These are phyloP conservation scores for Hortiboletus flavorubellus DNA, from an alignment of 768 basidiomycete species.

Conservation along the genomic window DNA sequence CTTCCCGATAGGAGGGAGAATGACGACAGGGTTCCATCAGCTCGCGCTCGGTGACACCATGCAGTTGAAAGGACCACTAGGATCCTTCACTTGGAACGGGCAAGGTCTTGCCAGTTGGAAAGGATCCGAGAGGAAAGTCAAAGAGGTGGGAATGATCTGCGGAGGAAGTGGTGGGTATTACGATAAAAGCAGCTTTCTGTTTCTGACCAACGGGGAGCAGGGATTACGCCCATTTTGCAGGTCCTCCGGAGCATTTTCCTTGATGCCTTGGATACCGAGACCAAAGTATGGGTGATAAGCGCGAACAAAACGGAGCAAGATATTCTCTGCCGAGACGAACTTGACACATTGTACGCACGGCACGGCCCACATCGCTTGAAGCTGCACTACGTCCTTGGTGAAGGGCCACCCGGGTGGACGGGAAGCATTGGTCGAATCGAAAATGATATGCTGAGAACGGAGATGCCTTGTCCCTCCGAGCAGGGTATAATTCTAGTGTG, in stretches of 20 bases:
- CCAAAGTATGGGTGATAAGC: conserved; percentile 46
- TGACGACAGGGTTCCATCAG: conserved; percentile 47
- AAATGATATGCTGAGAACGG: conserved; percentile 33
- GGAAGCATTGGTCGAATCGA: conserved; percentile 42
- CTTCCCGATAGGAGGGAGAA: conserved; percentile 47
- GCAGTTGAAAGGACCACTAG: conserved; percentile 59
- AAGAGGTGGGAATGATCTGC: conserved; percentile 51
- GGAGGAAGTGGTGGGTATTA: conserved; percentile 48
- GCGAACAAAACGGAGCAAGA: conserved; percentile 47
- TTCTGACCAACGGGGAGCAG: conserved; percentile 14
- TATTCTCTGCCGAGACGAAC: conserved; percentile 49
- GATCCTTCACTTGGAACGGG: conserved; percentile 53
- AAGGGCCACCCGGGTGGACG: conserved; percentile 35
- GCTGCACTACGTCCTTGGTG: conserved; percentile 43
- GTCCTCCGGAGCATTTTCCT: conserved; percentile 46
- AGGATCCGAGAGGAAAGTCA: conserved; percentile 33
- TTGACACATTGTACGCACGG: conserved; percentile 36
- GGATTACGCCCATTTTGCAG: conserved; percentile 58
- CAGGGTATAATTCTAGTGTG: conserved; percentile 46
- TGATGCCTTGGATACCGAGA: conserved; percentile 36
- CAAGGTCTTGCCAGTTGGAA: conserved; percentile 36
- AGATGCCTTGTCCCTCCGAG: conserved; percentile 40
- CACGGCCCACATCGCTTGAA: conserved; percentile 33
- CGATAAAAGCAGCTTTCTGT: background rate
- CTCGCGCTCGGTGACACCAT: conserved; percentile 47